Evolutionary conservation across 2,329 filamentous ascomycete species (phyloP), one percentile per base, ranked within the genome.

Genomic region (Myotisia sp.): DNA sequence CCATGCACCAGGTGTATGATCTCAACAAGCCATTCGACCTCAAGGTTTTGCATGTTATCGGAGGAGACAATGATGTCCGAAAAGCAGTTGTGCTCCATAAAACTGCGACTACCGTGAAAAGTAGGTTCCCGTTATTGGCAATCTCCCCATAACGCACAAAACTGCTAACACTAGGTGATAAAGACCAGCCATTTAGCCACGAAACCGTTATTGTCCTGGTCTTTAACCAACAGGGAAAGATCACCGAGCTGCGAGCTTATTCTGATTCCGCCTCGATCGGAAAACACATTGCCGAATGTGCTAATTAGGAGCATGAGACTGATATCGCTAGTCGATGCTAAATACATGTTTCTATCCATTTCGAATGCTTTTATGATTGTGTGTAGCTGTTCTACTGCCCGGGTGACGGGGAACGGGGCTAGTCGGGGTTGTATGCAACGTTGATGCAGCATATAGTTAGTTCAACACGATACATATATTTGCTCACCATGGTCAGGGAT

Each of bases 21-120:
- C 30, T 38, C 9, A 38, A 18, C 26, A 38, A 38, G 30, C 36
- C 36, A 12, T 34, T 38, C 26, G 29, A 38, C 26, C 30, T 30
- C 17, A 6, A 18, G 7, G 36, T 38, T 21, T 26, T 38, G 19
- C 36, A 38, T 17, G 36, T 38, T 26, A 38, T 38, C 26, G 36
- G 36, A 5, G 36, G 36, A 6, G 36, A 38, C 3, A 13, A 16
- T 12, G 36, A 38, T 19, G 36, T 34, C 20, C 34, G 36, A 31
- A 38, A 34, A 27, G 36, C 31, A n/a, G 36, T 31, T 17, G 31
- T 38, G 3, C 36, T 38, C n/a, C 36, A 38, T 31, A 38, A 31
- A 19, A 30, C n/a, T 26, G 36, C 36, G 30, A 38, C 36, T 10
- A 38, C 36, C 21, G 12, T 20, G 21, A 38, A 38, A 30, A 34